Evolutionary conservation across 495 filamentous ascomycete genomes (phyloP).

Genomic region (Cercophora newfieldiana): DNA sequence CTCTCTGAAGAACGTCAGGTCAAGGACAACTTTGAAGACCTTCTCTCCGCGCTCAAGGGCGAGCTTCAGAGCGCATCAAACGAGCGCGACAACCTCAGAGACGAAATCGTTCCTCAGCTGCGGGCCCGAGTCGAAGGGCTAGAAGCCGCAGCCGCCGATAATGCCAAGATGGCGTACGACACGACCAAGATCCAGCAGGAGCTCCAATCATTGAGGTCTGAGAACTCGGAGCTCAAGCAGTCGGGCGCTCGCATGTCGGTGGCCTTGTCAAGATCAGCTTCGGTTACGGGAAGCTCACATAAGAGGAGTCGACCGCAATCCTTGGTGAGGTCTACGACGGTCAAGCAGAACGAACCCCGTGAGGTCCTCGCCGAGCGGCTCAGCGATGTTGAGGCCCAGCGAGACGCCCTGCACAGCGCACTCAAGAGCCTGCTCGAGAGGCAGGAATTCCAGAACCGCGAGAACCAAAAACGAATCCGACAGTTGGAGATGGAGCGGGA

Average conservation of each 20-base stretch:
- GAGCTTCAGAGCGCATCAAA: slow-evolving; percentile 81
- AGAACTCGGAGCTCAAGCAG: slow-evolving; percentile 53
- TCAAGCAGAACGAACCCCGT: slow-evolving; percentile 62
- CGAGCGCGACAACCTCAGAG: slow-evolving; percentile 87
- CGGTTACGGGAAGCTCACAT: slow-evolving; percentile 36
- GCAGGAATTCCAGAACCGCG: slow-evolving; percentile 76
- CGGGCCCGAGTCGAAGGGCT: slow-evolving; percentile 73
- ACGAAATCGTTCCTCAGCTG: slow-evolving; percentile 78
- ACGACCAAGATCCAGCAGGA: slow-evolving; percentile 79
- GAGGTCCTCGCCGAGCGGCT: slow-evolving; percentile 78
- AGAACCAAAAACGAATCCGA: slow-evolving; percentile 74
- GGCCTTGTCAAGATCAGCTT: slow-evolving; percentile 46
- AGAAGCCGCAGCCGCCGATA: slow-evolving; percentile 65
- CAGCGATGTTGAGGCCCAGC: slow-evolving; percentile 89
- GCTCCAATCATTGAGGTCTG: slow-evolving; percentile 64
- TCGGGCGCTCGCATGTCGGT: slow-evolving; percentile 27
- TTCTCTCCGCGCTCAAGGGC: slow-evolving; percentile 76
- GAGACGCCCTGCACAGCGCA: slow-evolving; percentile 86
- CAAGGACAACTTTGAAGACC: slow-evolving; percentile 92
- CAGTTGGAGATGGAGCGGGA: slow-evolving; percentile 77
- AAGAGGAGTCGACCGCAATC: slow-evolving; percentile 34
- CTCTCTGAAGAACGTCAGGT: slow-evolving; percentile 81
- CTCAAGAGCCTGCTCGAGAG: slow-evolving; percentile 84
- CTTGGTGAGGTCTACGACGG: slow-evolving; percentile 60
- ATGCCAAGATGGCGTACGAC: slow-evolving; percentile 70